Conservation (phyloP, 2,329 filamentous ascomycete species). For the Fusarium staphyleae region DNA sequence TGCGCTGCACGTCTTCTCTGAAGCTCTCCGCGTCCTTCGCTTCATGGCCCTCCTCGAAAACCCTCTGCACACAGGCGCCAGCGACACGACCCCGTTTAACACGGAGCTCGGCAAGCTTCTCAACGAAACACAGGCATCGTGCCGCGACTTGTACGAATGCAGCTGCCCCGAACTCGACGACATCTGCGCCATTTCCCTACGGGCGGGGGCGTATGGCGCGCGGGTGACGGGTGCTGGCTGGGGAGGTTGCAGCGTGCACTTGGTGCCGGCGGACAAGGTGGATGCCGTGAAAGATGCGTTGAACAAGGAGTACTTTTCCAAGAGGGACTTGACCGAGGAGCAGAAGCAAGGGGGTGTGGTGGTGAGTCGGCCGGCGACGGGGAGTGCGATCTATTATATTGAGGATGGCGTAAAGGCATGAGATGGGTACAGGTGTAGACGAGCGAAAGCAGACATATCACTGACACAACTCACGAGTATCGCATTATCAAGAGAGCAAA, state of each 20-base stretch:
- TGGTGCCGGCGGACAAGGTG: constrained; percentile 85
- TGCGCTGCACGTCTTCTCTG: constrained; percentile 87
- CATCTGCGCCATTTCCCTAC: constrained; percentile 79
- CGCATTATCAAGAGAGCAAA: no score
- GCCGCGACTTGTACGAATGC: constrained; percentile 87
- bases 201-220: constrained; percentile 82
- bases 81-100: constrained; percentile 68
- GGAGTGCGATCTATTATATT: constrained; percentile 63
- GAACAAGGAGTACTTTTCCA: constrained; percentile 82
- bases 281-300: constrained; percentile 78
- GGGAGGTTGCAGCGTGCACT: constrained; percentile 95
- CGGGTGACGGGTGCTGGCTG: constrained; percentile 92
- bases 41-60: constrained; percentile 82
- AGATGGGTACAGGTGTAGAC: constrained; percentile 3
- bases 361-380: constrained; percentile 84
- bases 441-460: neutral
- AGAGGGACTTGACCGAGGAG: constrained; percentile 69
- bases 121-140: constrained; percentile 89
- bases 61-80: constrained; percentile 48
- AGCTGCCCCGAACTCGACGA: constrained; percentile 92
- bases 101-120: constrained; percentile 78
- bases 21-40: constrained; percentile 83
- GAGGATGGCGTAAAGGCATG: constrained; percentile 38
- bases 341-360: constrained; percentile 82
- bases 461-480: no score